Base-by-base conservation (phyloP, 768 basidiomycete genomes). In the Mycena filopes region DNA sequence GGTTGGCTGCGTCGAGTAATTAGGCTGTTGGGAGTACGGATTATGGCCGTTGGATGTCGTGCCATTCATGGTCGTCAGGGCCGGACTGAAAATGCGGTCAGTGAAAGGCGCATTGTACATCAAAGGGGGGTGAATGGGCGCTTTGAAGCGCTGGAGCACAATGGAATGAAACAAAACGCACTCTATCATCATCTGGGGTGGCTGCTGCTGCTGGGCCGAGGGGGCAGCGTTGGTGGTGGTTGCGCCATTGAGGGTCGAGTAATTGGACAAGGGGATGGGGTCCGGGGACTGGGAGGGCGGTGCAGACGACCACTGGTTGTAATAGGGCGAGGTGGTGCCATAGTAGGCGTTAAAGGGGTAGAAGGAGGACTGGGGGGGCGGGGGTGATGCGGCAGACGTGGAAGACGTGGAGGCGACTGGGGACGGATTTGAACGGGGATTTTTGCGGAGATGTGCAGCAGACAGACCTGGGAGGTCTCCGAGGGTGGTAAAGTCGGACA, bases 131-230 rank as follows among this genome's bases (percentile, higher is more conserved):
- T 57, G 11, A 23, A 48, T 48, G 43, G 23, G 33, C 31, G 21
- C 21, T 25, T 23, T 21, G 45, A 21, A 13, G 6, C 45, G 25
- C 2, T 25, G 7, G 21, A 46, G 11, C 6, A 25, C 23, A 12
- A 59, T 66, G 12, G 46, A 55, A 58, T 63, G 57, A 62, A 67
- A 55, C 26, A 51, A 33, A 25, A 83, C 91, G 53, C 76, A 93
- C 91, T 93, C 91, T 66, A 93, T 92, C 74, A 89, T 83, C 79
- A 91, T 84, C 41, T 80, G 78, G 1, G 78, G 64, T 11, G 75
- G 49, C 43, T 54, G 63, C 41, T 65, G 63, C 50, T 62, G 50
- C 15, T 61, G 53, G 79, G 77, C 36, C 73, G 57, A 60, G 70
- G 74, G 43, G 63, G 71, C 69, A 69, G 72, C 63, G 71, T 18